Base-by-base conservation (phyloP, 1,139 yeast species). In the Nakaseomyces nivariensis region DNA sequence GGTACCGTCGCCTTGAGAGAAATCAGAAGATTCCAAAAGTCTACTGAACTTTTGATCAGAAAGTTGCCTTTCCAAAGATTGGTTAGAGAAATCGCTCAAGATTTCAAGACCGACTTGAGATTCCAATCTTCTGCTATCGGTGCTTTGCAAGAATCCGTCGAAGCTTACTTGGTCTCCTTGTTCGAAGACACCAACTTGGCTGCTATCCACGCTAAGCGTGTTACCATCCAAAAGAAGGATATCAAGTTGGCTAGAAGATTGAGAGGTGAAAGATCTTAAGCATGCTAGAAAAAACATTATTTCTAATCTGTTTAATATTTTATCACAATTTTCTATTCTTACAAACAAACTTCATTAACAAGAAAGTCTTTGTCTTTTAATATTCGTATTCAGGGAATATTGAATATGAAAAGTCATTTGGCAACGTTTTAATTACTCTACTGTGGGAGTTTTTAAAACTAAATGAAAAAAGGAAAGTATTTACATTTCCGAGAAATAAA, bases 1-100 rank as follows among this genome's bases (percentile, higher is more conserved):
- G 97, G 97, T 89, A 90, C 97, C 70, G 97, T 90, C 70, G 97
- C 97, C 67, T 85, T 90, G 72, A 90, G 97, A 85, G 97, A 90
- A 80, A 90, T 90, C 71, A 88, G 97, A 85, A 88, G 97, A 79
- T 90, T 90, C 82, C 97, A 90, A 79, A 90, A 90, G 77, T 86
- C 96, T 59, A 90, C 97, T 68, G 97, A 90, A 76, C 79, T 90
- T 56, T 82, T 90, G 73, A 89, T 90, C 76, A 88, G 97, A 83
- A 89, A 90, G 78, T 82, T 90, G 67, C 97, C 97, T 59, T 89
- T 89, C 95, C 97, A 90, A 79, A 86, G 97, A 82, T 83, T 90
- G 71, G 97, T 90, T 56, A 85, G 97, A 77, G 97, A 90, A 77
- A 87, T 90, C 67, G 96, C 97, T 59, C 96, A 90, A 77, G 96